These are phyloP conservation scores for Moringa oleifera DNA, from an alignment of 345 rosid species.

Conservation along the genomic window DNA sequence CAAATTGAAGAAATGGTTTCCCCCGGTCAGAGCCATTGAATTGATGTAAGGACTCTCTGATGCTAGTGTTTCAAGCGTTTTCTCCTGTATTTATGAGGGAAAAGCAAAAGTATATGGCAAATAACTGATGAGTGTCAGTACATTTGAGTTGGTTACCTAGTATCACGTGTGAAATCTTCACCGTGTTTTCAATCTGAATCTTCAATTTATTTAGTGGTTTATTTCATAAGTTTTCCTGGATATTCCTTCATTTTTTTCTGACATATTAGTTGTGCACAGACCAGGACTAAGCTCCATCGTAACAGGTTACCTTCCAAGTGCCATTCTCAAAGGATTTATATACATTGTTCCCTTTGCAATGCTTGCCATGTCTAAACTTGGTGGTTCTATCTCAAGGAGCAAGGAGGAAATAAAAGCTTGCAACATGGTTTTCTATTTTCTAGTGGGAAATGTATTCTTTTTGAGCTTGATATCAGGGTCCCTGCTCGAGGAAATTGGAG, in stretches of 20 bases:
- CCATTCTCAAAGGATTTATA: constrained; percentile 75
- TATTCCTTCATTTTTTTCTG: neutral
- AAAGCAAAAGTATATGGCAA: too few species aligned
- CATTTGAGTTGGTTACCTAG: too few species aligned
- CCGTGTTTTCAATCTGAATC: neutral
- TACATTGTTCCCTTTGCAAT: constrained; percentile 71
- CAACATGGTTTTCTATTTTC: constrained; percentile 92
- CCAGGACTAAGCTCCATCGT: constrained; percentile 86
- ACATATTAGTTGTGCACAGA: constrained; percentile 31
- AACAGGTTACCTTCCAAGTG: constrained; percentile 92
- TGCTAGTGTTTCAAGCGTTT: neutral
- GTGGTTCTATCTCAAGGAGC: constrained; percentile 75
- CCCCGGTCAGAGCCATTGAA: constrained; percentile 70
- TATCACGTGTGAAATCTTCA: too few species aligned
- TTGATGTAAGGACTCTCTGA: constrained; percentile 48
- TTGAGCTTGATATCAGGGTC: constrained; percentile 88
- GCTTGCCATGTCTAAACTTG: constrained; percentile 61
- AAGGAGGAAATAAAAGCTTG: constrained; percentile 89
- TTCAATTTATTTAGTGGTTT: neutral
- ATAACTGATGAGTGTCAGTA: too few species aligned
- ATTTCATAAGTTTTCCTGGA: too few species aligned
- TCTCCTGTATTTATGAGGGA: neutral
- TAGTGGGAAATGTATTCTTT: constrained; percentile 86
- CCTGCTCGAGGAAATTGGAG: constrained; percentile 79
- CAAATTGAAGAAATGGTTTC: constrained; percentile 84